Evolutionary conservation across 176 grass and related monocot species (phyloP).

Genomic region (Musa beccarii): DNA sequence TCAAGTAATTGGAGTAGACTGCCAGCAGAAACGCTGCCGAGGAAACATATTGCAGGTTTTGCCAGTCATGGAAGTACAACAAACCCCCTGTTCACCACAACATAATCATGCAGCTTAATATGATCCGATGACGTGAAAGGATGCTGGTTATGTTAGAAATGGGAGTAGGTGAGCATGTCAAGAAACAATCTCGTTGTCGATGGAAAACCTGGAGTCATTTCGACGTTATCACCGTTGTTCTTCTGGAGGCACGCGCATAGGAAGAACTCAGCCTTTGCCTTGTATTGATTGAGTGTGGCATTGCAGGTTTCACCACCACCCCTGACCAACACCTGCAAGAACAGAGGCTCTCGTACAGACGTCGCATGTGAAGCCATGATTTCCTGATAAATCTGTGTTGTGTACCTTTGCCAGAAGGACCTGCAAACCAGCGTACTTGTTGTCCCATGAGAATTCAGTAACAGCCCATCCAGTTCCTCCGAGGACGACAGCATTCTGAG

Average conservation of each 20-base stretch:
- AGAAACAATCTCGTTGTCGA: too few relatives aligned
- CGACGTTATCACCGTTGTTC: conserved; percentile 65
- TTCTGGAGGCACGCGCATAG: conserved; percentile 83
- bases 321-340: conserved; percentile 35
- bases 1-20: conserved; percentile 70
- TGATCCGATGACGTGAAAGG: too few relatives aligned
- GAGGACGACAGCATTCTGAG: conserved; percentile 42
- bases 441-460: conserved; percentile 90
- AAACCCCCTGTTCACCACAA: conserved; percentile 37
- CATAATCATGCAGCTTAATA: too few relatives aligned
- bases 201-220: conserved; percentile 43
- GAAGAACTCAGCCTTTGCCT: conserved; percentile 96
- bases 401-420: conserved; percentile 69
- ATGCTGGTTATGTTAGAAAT: too few relatives aligned
- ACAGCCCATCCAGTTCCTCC: conserved; percentile 79
- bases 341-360: too few relatives aligned
- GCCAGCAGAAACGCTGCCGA: conserved; percentile 50
- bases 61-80: conserved; percentile 68
- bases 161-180: too few relatives aligned
- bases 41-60: conserved; percentile 84
- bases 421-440: conserved; percentile 89
- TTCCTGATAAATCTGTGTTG: not conserved
- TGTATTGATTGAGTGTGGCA: conserved; percentile 56
- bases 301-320: conserved; percentile 12
- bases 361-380: too few relatives aligned